Base-by-base conservation (phyloP, 352 stramenopile species). In the Salisapilia sapeloensis region DNA sequence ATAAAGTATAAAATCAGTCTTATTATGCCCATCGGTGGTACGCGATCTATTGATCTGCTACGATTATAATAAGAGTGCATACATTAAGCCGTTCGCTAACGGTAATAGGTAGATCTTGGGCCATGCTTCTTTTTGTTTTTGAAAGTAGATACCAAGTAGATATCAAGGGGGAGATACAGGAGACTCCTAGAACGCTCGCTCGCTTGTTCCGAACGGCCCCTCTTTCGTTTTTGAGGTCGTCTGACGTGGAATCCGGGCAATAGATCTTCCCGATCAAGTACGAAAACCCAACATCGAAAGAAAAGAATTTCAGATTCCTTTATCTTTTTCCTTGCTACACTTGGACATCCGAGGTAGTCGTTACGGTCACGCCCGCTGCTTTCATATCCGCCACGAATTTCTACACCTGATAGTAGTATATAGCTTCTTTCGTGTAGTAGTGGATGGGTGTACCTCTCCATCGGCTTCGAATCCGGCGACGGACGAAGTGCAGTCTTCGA, bases 81-180 rank as follows among this genome's bases (percentile, higher is more conserved):
- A 91, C 75, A 53, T 91, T 87, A 41, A 91, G 63, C 44, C 86
- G 71, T 83, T 91, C 75, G 30, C 70, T 70, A 51, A 91, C 87
- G 26, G 72, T 86, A 47, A 91, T 91, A 32, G 75, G 75, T 43
- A 91, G 67, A 61, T 90, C 75, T 67, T 86, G 71, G 41, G 71
- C 71, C 71, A 86, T 86, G 38, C 24, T 67, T 30, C 15, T 40
- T 50, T 26, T 19, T 17, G 13, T 25, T 24, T 7, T 14, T 28
- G 9, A 26, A 25, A n/a, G 18, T 13, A 16, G 26, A 31, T 31
- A 31, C 26, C 31, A 12, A 37, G 31, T 19, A 28, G 24, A n/a
- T n/a, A n/a, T n/a, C n/a, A n/a, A n/a, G n/a, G n/a, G n/a, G n/a
- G n/a, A n/a, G n/a, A n/a, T n/a, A n/a, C n/a, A n/a, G n/a, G n/a